Conservation (phyloP, 2,329 filamentous ascomycete species). For the Arthrobotrys iridis region DNA sequence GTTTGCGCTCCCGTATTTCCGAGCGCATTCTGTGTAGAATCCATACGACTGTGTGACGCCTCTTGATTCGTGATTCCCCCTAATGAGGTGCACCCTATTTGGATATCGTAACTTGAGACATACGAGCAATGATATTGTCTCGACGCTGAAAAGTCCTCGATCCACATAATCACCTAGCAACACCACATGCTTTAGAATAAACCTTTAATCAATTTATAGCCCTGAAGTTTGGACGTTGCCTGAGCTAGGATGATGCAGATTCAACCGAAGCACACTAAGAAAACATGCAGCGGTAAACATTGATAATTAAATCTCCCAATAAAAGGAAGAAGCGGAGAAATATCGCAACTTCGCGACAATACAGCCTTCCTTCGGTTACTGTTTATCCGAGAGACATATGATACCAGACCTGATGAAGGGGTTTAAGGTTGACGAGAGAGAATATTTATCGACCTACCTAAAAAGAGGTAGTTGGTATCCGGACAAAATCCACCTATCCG, state of each 20-base stretch:
- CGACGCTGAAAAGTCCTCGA: conserved; percentile 96
- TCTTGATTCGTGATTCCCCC: conserved; percentile 96
- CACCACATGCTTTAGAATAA: conserved; percentile 60
- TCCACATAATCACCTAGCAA: conserved; percentile 87
- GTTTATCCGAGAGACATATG: conserved; percentile 39
- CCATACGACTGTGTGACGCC: conserved; percentile 98
- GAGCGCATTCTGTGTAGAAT: conserved; percentile 97
- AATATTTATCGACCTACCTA: conserved; percentile 70
- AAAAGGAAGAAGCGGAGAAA: not conserved
- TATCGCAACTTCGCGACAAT: conserved; percentile 28
- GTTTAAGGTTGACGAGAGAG: not conserved
- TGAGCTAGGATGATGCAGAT: conserved; percentile 35
- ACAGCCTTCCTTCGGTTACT: conserved; percentile 39
- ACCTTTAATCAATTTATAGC: not conserved
- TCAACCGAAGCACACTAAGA: conserved; percentile 1
- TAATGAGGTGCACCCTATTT: conserved; percentile 91
- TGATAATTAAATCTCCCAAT: conserved; percentile 8
- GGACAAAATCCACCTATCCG: conserved; percentile 97
- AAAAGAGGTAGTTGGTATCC: conserved; percentile 97
- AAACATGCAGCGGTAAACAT: not conserved
- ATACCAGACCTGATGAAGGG: conserved; percentile 17
- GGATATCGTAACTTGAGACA: conserved; percentile 98
- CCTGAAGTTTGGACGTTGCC: not conserved
- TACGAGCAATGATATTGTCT: conserved; percentile 96
- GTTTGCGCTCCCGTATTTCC: conserved; percentile 98